Conservation (phyloP, 495 filamentous ascomycete species). For the Clohesyomyces aquaticus region DNA sequence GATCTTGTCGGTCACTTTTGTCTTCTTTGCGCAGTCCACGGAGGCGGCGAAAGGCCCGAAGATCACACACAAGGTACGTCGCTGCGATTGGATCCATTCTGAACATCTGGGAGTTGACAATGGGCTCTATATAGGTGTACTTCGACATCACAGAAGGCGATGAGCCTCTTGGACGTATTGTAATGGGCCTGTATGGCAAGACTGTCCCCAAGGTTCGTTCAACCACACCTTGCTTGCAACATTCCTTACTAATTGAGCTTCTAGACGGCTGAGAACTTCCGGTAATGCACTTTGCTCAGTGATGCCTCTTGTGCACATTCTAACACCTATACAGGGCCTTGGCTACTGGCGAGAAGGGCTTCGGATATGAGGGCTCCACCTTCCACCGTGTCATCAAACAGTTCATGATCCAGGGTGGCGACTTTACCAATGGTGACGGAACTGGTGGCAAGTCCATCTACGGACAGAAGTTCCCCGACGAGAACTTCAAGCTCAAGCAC, state of each 20-base stretch:
- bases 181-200: slow-evolving; percentile 96
- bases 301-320: slow-evolving; percentile 24
- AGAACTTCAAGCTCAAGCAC: slow-evolving; percentile 99
- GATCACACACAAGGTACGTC: slow-evolving; percentile 87
- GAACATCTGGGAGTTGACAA: slow-evolving; percentile 8
- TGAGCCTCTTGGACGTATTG: slow-evolving; percentile 79
- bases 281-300: slow-evolving; percentile 47
- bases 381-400: slow-evolving; percentile 99
- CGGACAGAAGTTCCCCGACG: slow-evolving; percentile 90
- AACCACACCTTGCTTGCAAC: not conserved
- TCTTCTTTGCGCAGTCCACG: slow-evolving; percentile 71
- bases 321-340: slow-evolving; percentile 61
- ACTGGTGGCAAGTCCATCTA: slow-evolving; percentile 99
- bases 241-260: slow-evolving; percentile 22
- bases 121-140: slow-evolving; percentile 62
- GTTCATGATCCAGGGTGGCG: slow-evolving; percentile 99
- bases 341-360: slow-evolving; percentile 95
- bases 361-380: slow-evolving; percentile 88
- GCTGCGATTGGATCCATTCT: not conserved
- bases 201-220: slow-evolving; percentile 82
- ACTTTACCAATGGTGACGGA: slow-evolving; percentile 94
- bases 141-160: slow-evolving; percentile 95
- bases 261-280: slow-evolving; percentile 96
- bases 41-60: slow-evolving; percentile 87
- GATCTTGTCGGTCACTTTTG: slow-evolving; percentile 70